phyloP scores from a whole-genome alignment of 805 yeast genomes.

The Pichia paraexigua region DNA sequence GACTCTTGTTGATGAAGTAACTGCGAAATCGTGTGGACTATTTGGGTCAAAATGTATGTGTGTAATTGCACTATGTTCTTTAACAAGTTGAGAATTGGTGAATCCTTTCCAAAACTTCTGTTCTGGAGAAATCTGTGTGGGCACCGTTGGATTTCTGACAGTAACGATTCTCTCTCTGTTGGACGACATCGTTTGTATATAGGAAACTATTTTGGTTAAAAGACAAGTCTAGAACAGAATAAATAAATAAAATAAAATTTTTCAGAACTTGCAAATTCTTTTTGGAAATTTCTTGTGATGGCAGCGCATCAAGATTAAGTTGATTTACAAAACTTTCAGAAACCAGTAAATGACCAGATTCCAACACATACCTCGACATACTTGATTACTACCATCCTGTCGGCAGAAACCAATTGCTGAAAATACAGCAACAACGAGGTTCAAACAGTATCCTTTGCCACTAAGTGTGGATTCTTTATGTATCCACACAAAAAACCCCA shows the following conservation, averaged over 20 bases:
- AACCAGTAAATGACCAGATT: too few relatives aligned
- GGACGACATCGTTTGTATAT: conserved; percentile 53
- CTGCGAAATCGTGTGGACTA: conserved; percentile 86
- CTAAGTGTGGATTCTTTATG: too few relatives aligned
- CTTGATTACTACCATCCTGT: too few relatives aligned
- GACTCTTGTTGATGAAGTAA: conserved; percentile 83
- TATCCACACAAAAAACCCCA: background rate
- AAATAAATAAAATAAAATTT: background rate
- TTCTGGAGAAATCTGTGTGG: conserved; percentile 83
- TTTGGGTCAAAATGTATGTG: conserved; percentile 83
- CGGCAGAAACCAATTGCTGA: too few relatives aligned
- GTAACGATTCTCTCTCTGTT: conserved; percentile 55
- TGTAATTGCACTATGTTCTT: conserved; percentile 87
- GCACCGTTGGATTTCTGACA: conserved; percentile 65
- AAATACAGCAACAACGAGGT: too few relatives aligned
- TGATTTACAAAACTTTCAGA: too few relatives aligned
- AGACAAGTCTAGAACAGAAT: too few relatives aligned
- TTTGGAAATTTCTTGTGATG: background rate
- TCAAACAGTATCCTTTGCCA: too few relatives aligned
- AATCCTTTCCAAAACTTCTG: conserved; percentile 91
- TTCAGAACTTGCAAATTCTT: background rate
- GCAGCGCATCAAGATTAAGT: too few relatives aligned
- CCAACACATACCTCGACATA: too few relatives aligned
- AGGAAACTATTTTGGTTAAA: too few relatives aligned
- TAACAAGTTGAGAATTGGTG: conserved; percentile 75